phyloP scores from a whole-genome alignment of 176 grass and related monocot genomes.

The Musa acuminata region DNA sequence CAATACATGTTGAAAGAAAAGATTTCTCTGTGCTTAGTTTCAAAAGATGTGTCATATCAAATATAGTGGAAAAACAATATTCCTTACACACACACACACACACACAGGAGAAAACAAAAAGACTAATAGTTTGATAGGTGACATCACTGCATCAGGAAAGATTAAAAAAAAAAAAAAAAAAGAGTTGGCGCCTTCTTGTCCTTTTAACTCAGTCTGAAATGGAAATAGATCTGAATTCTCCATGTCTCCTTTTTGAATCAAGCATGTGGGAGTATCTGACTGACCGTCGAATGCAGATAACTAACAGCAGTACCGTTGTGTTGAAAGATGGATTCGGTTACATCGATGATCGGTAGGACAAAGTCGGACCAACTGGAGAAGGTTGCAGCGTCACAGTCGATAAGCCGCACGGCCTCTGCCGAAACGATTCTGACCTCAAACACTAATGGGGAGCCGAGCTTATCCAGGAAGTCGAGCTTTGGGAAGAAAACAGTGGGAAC shows the following conservation, averaged over 20 bases:
- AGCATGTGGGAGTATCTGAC: not conserved
- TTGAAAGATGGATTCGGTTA: slow-evolving; percentile 7
- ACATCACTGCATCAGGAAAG: not conserved
- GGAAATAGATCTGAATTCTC: not conserved
- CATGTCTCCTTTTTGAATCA: not conserved
- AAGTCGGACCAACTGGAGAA: slow-evolving; percentile 57
- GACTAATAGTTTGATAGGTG: not conserved
- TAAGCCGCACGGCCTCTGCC: slow-evolving; percentile 67
- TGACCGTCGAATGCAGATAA: not conserved
- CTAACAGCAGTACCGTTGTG: not conserved
- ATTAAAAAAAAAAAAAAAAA: not conserved
- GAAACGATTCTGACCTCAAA: slow-evolving; percentile 49
- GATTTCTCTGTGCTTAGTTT: not conserved
- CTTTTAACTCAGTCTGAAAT: not conserved
- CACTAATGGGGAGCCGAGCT: slow-evolving; percentile 8
- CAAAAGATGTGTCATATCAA: not conserved
- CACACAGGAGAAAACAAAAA: not conserved
- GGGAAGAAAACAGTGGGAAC: slow-evolving; percentile 31
- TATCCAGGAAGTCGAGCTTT: slow-evolving; percentile 48
- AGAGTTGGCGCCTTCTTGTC: not conserved
- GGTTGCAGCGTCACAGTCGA: slow-evolving; percentile 22
- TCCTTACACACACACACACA: too few species aligned
- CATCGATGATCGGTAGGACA: slow-evolving; percentile 30
- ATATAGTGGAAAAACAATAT: too few species aligned
- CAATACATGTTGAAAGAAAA: not conserved